Base-by-base conservation (phyloP, 1,284 basidiomycete species). In the Calocybe gambosa region DNA sequence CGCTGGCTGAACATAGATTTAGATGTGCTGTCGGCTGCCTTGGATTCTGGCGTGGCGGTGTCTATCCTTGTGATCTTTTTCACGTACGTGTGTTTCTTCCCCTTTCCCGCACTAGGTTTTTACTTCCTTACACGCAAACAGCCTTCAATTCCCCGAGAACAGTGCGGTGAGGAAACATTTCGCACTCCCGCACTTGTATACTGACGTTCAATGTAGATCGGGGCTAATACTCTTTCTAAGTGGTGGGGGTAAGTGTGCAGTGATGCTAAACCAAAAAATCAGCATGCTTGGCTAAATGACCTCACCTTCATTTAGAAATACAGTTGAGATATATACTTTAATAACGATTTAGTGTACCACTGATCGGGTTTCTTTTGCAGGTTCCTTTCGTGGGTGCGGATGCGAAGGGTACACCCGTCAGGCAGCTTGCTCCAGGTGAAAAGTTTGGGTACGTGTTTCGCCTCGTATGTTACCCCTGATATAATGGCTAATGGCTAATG, bases 11-110 rank as follows among this genome's bases (percentile, higher is more conserved):
- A 18, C 21, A 7, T 21, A n/a, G 9, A n/a, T 28, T 9, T 9
- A 54, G 52, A 69, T 49, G 76, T 80, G 38, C 62, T 82, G 43
- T 81, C 77, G n/a, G 77, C 78, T 10, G 78, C 74, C 5, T 5
- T 26, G 25, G 5, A 9, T 5, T 74, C 79, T 20, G 80, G 80
- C 16, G 68, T 84, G 8, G 81, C 81, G 0, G 58, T 82, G 19
- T 64, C 72, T 6, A 66, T 73, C 9, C 65, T 85, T 39, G 43
- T 82, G 46, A 77, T 85, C 46, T 85, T 85, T 68, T 86, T 87
- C 69, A 10, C 36, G 52, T 53, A 37, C 25, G 28, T 45, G 16
- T 31, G 43, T 8, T 20, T 18, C 5, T 25, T 23, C 1, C 40
- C 21, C 5, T 23, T 1, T 23, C 1, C 8, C 42, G 15, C 9